Conservation (phyloP, 768 basidiomycete species). For the Multifurca ochricompacta region DNA sequence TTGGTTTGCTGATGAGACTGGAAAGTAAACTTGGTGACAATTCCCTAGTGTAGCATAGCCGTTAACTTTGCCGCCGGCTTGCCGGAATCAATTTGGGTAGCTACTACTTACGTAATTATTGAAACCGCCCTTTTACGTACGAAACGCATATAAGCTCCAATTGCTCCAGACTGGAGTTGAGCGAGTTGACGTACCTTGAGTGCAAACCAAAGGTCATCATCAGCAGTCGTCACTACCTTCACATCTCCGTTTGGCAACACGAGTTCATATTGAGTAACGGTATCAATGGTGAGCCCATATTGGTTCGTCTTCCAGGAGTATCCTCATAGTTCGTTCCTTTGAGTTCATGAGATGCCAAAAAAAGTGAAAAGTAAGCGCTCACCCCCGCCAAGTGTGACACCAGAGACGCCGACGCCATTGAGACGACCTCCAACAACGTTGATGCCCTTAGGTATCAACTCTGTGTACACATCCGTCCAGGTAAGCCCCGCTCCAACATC, state of each 20-base stretch:
- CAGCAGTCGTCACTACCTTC: slow-evolving; percentile 9
- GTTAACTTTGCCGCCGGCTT: no score
- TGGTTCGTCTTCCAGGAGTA: slow-evolving; percentile 19
- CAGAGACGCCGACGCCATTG: slow-evolving; percentile 21
- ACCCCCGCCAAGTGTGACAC: slow-evolving; percentile 20
- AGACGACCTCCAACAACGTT: slow-evolving; percentile 21
- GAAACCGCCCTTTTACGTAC: slow-evolving; percentile 5
- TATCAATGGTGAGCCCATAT: slow-evolving; percentile 21
- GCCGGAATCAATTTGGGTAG: no score
- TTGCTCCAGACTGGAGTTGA: no score
- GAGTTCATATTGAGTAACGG: slow-evolving; percentile 18
- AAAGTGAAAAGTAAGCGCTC: not conserved
- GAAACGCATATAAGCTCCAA: not conserved
- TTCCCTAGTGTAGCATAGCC: not conserved
- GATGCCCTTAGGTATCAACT: slow-evolving; percentile 13
- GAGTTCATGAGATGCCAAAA: no score
- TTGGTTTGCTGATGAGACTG: slow-evolving; percentile 2
- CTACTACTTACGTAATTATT: slow-evolving; percentile 15
- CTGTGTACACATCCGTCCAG: slow-evolving; percentile 23
- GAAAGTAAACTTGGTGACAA: slow-evolving; percentile 14
- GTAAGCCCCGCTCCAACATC: slow-evolving; percentile 21
- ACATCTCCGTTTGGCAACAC: slow-evolving; percentile 20
- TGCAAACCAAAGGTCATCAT: slow-evolving; percentile 16
- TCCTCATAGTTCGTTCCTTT: not conserved
- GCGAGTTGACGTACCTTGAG: not conserved